Conservation (phyloP, 2,329 filamentous ascomycete species). For the Colletotrichum musae region DNA sequence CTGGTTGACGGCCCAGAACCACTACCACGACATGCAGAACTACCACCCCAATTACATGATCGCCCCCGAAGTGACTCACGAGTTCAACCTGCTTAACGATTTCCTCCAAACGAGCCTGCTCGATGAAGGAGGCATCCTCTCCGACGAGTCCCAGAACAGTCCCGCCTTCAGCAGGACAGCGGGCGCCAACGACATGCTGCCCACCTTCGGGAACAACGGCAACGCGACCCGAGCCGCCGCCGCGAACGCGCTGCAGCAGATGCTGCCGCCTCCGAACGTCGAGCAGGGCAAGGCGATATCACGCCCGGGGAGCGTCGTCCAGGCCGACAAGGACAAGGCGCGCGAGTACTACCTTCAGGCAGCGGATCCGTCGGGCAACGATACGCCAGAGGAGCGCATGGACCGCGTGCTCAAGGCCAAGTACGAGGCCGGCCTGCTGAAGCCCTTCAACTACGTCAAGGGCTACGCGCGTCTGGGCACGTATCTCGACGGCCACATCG, state of each 20-base stretch:
- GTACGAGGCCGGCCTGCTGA: conserved; percentile 93
- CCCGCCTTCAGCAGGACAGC: conserved; percentile 56
- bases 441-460: conserved; percentile 98
- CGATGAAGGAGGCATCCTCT: conserved; percentile 82
- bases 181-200: conserved; percentile 63
- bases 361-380: conserved; percentile 89
- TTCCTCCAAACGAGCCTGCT: conserved; percentile 93
- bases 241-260: conserved; percentile 47
- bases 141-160: conserved; percentile 74
- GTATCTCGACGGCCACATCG: conserved; percentile 93
- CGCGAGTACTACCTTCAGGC: conserved; percentile 98
- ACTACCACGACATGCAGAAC: conserved; percentile 94
- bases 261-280: conserved; percentile 63
- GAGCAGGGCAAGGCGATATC: conserved; percentile 70
- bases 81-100: conserved; percentile 97
- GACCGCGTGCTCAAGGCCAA: conserved; percentile 94
- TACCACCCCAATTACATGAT: conserved; percentile 97
- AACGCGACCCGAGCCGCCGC: conserved; percentile 44
- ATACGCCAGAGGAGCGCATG: conserved; percentile 94
- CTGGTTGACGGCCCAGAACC: conserved; percentile 84
- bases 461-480: conserved; percentile 91
- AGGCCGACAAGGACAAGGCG: conserved; percentile 80
- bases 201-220: conserved; percentile 62
- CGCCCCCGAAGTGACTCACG: conserved; percentile 90
- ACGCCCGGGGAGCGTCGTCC: conserved; percentile 72